Evolutionary conservation across 1,284 basidiomycete genomes (phyloP).

Genomic region (Violaceomyces palustris): DNA sequence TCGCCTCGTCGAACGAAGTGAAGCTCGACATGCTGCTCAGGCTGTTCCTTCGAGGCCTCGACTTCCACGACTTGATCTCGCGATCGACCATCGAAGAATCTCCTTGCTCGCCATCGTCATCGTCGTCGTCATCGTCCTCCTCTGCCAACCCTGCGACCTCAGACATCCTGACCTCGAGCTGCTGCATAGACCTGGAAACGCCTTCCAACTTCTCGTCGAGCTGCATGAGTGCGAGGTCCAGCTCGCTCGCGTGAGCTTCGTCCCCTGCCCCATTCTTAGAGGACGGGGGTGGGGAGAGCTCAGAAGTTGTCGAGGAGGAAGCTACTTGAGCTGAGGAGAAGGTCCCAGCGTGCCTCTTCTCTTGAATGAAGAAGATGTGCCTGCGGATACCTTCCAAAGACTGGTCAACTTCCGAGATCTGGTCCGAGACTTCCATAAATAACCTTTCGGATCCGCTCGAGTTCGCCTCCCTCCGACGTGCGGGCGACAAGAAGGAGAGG

Average conservation of each 20-base stretch:
- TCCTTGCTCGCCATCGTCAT: conserved; percentile 1
- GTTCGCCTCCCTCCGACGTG: neutral
- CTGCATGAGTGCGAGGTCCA: conserved; percentile 72
- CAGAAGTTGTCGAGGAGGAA: no score
- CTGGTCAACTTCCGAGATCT: conserved; percentile 20
- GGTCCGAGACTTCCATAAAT: conserved; percentile 15
- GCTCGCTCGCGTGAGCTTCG: conserved; percentile 55
- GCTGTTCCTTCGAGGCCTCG: conserved; percentile 9
- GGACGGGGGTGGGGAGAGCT: no score
- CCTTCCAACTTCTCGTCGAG: conserved; percentile 74
- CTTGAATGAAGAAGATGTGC: conserved; percentile 33
- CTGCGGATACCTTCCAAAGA: conserved; percentile 18
- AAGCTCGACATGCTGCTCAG: conserved; percentile 19
- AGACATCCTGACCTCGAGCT: conserved; percentile 20
- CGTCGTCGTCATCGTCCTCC: neutral
- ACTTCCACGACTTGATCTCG: conserved; percentile 10
- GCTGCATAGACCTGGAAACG: conserved; percentile 54
- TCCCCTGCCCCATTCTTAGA: conserved; percentile 1
- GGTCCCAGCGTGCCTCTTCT: conserved; percentile 21
- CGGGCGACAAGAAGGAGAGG: neutral
- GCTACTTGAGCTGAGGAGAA: neutral
- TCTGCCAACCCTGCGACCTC: conserved; percentile 1
- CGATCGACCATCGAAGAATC: conserved; percentile 26
- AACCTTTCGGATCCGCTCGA: neutral
- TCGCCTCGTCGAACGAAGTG: conserved; percentile 23